Base-by-base conservation (phyloP, 352 stramenopile species). In the Heterotrichella gracilis region DNA sequence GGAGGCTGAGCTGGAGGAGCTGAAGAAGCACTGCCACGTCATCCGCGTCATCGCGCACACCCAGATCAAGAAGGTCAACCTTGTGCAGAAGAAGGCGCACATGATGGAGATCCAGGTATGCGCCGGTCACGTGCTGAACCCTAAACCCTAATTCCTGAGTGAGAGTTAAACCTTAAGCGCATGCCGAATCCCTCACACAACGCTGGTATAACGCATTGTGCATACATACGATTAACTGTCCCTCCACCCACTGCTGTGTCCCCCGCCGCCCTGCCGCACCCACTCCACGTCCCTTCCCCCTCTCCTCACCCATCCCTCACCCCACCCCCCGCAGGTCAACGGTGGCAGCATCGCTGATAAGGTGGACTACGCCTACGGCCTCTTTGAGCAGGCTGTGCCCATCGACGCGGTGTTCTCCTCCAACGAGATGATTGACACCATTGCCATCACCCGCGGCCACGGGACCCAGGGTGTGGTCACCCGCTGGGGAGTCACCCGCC, bases 41-140 rank as follows among this genome's bases (percentile, higher is more conserved):
- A 88, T 99, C 40, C 91, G 93, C 78, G 91, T 99, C 73, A 88
- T 99, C 74, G 85, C 90, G 69, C 93, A 99, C 82, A 96, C 93
- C 73, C 93, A 99, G 82, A 82, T 97, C 66, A 93, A 89, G 78
- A 96, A 95, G 81, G 82, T 98, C 25, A 96, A 96, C 77, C 85
- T 99, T 24, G 87, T 93, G 73, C 82, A 98, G 77, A 99, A 99
- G 87, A 97, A 97, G 85, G 93, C 93, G 68, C 91, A 99, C 81
- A 84, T 99, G 71, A 88, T 97, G 69, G 93, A 99, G 79, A 92
- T 99, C 75, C 93, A 99, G 80, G n/a, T n/a, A n/a, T n/a, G n/a
- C n/a, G n/a, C n/a, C n/a, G n/a, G n/a, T n/a, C n/a, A n/a, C n/a
- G n/a, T n/a, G n/a, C n/a, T n/a, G n/a, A n/a, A n/a, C n/a, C n/a